Base-by-base conservation (phyloP, 305 asterid species). In the Fraxinus sp. region DNA sequence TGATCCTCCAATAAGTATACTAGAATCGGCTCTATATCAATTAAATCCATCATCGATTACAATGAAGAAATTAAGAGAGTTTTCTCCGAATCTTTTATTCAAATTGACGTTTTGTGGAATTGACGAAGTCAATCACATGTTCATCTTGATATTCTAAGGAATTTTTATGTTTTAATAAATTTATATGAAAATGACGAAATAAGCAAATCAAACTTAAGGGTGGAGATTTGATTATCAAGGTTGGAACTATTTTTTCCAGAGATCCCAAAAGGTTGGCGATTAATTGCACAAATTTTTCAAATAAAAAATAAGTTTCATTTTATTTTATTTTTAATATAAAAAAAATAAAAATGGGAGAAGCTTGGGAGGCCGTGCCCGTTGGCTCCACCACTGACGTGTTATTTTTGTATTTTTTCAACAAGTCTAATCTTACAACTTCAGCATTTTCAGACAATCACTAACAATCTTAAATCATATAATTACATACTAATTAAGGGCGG, bases 401-500 rank as follows among this genome's bases (percentile, higher is more conserved):
- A 62, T 62, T 62, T 62, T 7, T 22, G 3, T 59, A 59, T 68
- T 70, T 70, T 35, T 71, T 55, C 84, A 75, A 79, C 41, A 70
- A 85, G 80, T 79, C 43, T 36, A 41, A 75, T 73, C 26, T 33
- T 64, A 7, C 1, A 7, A 9, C 52, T 33, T 20, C 77, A 33
- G 30, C 77, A 35, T 35, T 32, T 66, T 24, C 5, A 28, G 39
- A 80, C 77, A 18, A 36, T 35, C 64, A 36, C 80, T 52, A 76
- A 55, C 72, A 41, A 62, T 49, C 26, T 52, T 46, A 78, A 16
- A 78, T 55, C 22, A 62, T 33, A 3, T 43, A 33, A 33, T 62
- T 87, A 75, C 83, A 85, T 86, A 75, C 85, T 1, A 62, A 30
- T 10, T 68, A 55, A 64, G 86, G 90, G 73, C 86, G 84, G 87